Evolutionary conservation across 2,329 filamentous ascomycete species (phyloP), one percentile per base, ranked within the genome.

Genomic region (Fonsecaea nubica): DNA sequence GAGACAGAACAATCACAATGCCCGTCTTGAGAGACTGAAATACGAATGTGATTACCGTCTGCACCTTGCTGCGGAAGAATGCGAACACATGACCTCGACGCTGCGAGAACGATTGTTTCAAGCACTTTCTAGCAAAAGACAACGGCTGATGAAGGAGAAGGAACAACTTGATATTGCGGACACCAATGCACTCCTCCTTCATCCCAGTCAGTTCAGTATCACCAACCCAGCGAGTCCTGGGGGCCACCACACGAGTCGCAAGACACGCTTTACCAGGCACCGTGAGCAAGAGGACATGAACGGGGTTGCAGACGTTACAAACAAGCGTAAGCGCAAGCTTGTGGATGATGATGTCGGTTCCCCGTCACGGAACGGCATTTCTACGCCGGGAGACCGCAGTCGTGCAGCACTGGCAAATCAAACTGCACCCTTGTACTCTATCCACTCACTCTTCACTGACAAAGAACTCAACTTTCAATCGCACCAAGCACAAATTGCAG

Each of bases 161-260:
- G 87, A 90, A 72, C 87, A 89, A 74, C 79, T 90, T 30, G 88
- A 90, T 71, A 85, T 89, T 66, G 86, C 86, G 2, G 87, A 90
- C 76, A 89, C 84, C 76, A 89, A 88, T 73, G 86, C 87, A 6
- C 81, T 89, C 60, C 83, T 89, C 10, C 81, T 89, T 6, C 86
- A 90, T 68, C 87, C 87, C 13, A 88, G 85, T 68, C 87, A 90
- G 71, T 89, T 89, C 78, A 87, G 85, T 75, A 86, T 89, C 68
- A 86, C 85, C 71, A 86, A 88, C 67, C 86, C 86, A n/a, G 82
- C 83, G 18, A 88, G 85, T 65, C 87, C 87, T 25, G 86, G 87
- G 55, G 86, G 87, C 1, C 79, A 85, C 25, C 84, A 86, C 72
- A 84, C 82, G 66, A 86, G 87, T 70, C 83, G 87, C 67, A 89